Conservation (phyloP, 1,284 basidiomycete genomes). For the Xerocomus minutiporus region DNA sequence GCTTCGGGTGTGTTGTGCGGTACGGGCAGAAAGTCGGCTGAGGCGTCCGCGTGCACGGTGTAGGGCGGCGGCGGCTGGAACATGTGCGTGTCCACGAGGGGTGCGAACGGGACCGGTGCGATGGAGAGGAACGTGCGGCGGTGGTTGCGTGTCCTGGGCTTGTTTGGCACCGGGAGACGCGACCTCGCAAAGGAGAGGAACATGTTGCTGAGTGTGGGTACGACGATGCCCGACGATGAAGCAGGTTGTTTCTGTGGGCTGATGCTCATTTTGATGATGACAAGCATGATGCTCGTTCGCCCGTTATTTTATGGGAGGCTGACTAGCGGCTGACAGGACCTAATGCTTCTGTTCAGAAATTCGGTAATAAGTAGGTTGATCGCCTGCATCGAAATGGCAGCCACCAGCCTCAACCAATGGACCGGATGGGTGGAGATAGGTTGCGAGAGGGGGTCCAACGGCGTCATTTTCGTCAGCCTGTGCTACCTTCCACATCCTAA, state of each 20-base stretch:
- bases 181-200: constrained; percentile 22
- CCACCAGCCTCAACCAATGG: too few relatives aligned
- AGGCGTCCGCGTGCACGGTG: constrained; percentile 5
- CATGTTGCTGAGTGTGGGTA: constrained; percentile 12
- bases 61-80: constrained; percentile 30
- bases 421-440: too few relatives aligned
- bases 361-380: background rate
- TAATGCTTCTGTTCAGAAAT: background rate
- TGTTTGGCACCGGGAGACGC: constrained; percentile 20
- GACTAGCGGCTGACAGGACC: background rate
- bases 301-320: background rate
- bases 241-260: constrained; percentile 6
- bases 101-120: constrained; percentile 26
- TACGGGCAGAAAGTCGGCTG: constrained; percentile 14
- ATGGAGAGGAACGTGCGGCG: constrained; percentile 13
- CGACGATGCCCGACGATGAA: constrained; percentile 7
- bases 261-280: constrained; percentile 3
- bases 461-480: too few relatives aligned
- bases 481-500: too few relatives aligned
- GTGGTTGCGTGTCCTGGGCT: constrained; percentile 11
- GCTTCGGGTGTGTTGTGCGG: constrained; percentile 28
- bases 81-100: constrained; percentile 22
- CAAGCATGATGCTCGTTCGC: background rate
- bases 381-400: too few relatives aligned
- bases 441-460: too few relatives aligned